Evolutionary conservation across 2,329 filamentous ascomycete species (phyloP).

Genomic region (Waltergamsia citrina): DNA sequence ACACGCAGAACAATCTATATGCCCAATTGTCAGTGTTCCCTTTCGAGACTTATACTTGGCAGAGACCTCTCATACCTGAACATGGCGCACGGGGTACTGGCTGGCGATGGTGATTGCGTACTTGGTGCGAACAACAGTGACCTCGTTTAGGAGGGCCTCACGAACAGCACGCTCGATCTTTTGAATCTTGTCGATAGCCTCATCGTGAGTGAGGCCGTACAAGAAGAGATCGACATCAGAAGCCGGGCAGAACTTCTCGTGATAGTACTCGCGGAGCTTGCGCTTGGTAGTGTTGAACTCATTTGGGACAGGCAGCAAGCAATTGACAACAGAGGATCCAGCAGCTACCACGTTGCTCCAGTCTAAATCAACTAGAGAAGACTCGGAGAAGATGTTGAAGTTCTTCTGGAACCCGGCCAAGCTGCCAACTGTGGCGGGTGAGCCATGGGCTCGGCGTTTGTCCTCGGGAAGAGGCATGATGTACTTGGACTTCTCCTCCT

Average conservation of each 20-base stretch:
- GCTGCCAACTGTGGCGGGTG: slow-evolving; percentile 57
- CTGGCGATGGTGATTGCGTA: slow-evolving; percentile 80
- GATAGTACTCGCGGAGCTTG: slow-evolving; percentile 63
- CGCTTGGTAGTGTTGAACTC: slow-evolving; percentile 54
- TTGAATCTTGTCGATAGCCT: slow-evolving; percentile 76
- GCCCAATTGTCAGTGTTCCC: neutral
- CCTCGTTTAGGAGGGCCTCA: slow-evolving; percentile 73
- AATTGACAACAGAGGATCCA: slow-evolving; percentile 73
- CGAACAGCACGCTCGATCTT: slow-evolving; percentile 68
- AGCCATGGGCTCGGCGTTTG: slow-evolving; percentile 51
- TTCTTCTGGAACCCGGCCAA: slow-evolving; percentile 68
- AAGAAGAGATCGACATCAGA: slow-evolving; percentile 84
- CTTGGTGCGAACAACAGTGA: slow-evolving; percentile 76
- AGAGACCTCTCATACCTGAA: slow-evolving; percentile 40
- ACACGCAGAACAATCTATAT: slow-evolving; percentile 74
- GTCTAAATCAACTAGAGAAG: slow-evolving; percentile 63
- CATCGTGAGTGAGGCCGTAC: slow-evolving; percentile 67
- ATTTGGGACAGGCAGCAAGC: slow-evolving; percentile 60
- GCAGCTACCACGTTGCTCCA: slow-evolving; percentile 78
- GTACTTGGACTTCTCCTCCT: slow-evolving; percentile 53
- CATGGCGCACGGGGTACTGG: slow-evolving; percentile 73
- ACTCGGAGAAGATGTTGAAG: slow-evolving; percentile 76
- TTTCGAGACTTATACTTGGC: slow-evolving; percentile 7
- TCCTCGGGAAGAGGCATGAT: slow-evolving; percentile 58
- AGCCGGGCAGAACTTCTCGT: slow-evolving; percentile 70